Evolutionary conservation across 306 rosid genomes (phyloP), one percentile per base, ranked within the genome.

Genomic region (Rosa chinensis): DNA sequence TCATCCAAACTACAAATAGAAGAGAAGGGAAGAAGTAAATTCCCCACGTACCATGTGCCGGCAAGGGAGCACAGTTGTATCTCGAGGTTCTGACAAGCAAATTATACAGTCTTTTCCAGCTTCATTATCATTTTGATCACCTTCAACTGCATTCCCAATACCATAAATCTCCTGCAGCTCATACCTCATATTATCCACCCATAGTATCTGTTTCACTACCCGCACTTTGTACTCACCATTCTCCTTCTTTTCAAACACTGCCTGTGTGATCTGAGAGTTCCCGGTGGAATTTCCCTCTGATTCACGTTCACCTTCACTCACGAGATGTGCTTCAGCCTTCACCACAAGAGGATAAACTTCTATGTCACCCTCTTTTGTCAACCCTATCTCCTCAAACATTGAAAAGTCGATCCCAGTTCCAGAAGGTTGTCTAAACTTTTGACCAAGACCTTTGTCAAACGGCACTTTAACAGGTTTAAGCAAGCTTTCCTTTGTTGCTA

Each of bases 31-130:
- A 35, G 21, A 58, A 56, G 45, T 6, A 17, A 18, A 69, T 69
- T 67, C 12, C 23, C 14, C 18, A 78, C 28, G 12, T 82, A 87
- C 90, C 90, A 85, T 87, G 78, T 85, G 90, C 74, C 90, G 87
- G 82, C 90, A 87, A 48, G 90, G 90, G 61, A 87, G 88, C 23
- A 82, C 84, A 12, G 84, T 77, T 80, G 86, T 85, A 69, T 85
- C 88, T 3, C 85, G 88, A n/a, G 90, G 88, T 70, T 85, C 87
- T 37, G 90, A 80, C 85, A 87, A 77, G 87, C 90, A 85, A 74
- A 85, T 78, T 47, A 87, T 82, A 69, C 90, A 85, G 72, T 85
- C 87, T 61, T 86, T 79, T 25, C 87, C 88, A 74, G 84, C 75
- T 17, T 84, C 84, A 50, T 69, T 78, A 39, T 73, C 87, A n/a